Evolutionary conservation across 352 stramenopile genomes (phyloP).

Genomic region (Globisporangium cystogenes): DNA sequence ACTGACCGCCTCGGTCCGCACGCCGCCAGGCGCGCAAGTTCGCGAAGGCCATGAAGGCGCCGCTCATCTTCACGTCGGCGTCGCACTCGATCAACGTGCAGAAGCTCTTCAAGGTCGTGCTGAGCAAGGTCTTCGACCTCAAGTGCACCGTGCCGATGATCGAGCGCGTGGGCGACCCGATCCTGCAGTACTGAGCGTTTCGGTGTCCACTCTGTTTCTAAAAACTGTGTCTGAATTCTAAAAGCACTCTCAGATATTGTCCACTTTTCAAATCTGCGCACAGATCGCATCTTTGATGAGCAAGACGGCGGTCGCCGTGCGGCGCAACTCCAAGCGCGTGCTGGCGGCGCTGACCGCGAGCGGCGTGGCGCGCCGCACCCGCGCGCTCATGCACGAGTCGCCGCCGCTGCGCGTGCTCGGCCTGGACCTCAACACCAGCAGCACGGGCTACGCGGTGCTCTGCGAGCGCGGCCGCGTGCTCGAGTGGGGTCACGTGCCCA

Average conservation of each 20-base stretch:
- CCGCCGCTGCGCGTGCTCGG: constrained; percentile 56
- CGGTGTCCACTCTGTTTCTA: background rate
- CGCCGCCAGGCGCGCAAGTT: constrained; percentile 86
- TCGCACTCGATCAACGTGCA: constrained; percentile 95
- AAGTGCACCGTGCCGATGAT: constrained; percentile 93
- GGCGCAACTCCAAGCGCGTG: constrained; percentile 44
- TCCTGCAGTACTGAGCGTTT: constrained; percentile 74
- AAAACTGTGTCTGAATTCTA: background rate
- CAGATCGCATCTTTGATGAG: background rate
- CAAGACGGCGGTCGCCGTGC: constrained; percentile 10
- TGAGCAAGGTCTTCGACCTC: constrained; percentile 93
- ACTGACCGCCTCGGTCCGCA: background rate
- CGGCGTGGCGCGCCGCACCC: constrained; percentile 15
- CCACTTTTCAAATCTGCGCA: no score
- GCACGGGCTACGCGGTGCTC: constrained; percentile 69
- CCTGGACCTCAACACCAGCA: constrained; percentile 84
- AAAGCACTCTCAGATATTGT: no score
- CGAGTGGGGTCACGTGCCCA: constrained; percentile 58
- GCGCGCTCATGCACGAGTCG: constrained; percentile 21
- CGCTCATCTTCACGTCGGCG: constrained; percentile 91
- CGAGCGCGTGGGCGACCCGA: constrained; percentile 88
- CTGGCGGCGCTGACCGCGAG: constrained; percentile 39
- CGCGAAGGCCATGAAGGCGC: constrained; percentile 93
- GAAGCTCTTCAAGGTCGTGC: constrained; percentile 94
- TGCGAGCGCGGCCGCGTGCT: constrained; percentile 42